These are phyloP conservation scores for Cocos nucifera DNA, from an alignment of 176 grass and related monocot species.

Conservation along the genomic window DNA sequence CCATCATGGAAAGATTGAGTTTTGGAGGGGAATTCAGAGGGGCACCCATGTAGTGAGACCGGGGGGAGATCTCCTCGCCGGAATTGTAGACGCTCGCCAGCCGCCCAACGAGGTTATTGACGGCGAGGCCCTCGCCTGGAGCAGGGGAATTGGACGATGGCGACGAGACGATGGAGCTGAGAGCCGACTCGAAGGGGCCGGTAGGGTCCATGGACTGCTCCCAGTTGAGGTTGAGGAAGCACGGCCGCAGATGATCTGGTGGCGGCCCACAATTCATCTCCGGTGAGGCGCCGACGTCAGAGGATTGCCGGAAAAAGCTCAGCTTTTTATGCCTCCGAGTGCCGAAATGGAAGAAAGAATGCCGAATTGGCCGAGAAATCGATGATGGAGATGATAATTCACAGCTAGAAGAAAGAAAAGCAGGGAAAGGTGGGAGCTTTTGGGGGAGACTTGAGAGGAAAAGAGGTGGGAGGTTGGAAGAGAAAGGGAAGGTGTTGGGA, in stretches of 20 bases:
- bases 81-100: too few species aligned
- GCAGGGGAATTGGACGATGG: too few species aligned
- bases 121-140: too few species aligned
- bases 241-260: not conserved
- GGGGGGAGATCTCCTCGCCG: slow-evolving; percentile 1
- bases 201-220: not conserved
- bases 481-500: not conserved
- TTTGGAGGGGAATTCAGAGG: too few species aligned
- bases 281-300: not conserved
- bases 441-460: not conserved
- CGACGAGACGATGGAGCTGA: slow-evolving; percentile 21
- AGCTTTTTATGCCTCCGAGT: not conserved
- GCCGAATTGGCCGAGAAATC: not conserved
- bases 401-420: not conserved
- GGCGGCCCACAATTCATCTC: slow-evolving; percentile 12
- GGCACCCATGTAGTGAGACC: too few species aligned
- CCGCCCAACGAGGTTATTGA: too few species aligned
- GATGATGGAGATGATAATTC: too few species aligned
- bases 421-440: slow-evolving; percentile 12
- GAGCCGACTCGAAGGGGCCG: slow-evolving; percentile 36
- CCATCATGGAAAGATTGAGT: too few species aligned
- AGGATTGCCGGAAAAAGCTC: not conserved
- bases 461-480: not conserved
- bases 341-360: not conserved
- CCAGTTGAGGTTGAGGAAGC: slow-evolving; percentile 19